A percentile compares a stretch with the other conserved stretches of the same genome.
These are phyloP conservation scores for Stachybotrys elegans DNA, from an alignment of 2,329 filamentous ascomycete genomes.

Conservation along the genomic window DNA sequence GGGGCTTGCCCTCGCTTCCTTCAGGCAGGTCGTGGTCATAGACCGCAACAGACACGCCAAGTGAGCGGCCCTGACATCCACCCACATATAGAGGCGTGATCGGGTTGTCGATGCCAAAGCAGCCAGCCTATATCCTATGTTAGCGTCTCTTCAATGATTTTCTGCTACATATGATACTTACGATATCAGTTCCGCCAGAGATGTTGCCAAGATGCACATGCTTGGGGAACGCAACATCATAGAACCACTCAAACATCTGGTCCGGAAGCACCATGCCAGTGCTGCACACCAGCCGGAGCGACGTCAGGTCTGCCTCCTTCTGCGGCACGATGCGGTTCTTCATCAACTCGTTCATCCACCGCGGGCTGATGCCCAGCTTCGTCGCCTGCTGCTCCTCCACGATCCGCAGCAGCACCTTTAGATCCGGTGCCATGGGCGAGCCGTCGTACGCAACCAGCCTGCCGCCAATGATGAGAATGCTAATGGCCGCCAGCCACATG, in stretches of 20 bases:
- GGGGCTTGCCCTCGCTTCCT: constrained; percentile 33
- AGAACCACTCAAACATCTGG: constrained; percentile 72
- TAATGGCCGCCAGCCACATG: constrained; percentile 69
- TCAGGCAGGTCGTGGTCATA: constrained; percentile 59
- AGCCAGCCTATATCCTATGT: constrained; percentile 41
- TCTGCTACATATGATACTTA: constrained; percentile 25
- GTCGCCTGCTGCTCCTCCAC: constrained; percentile 62
- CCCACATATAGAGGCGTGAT: constrained; percentile 61
- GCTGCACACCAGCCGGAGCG: constrained; percentile 56
- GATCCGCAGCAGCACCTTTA: constrained; percentile 57
- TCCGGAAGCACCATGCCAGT: constrained; percentile 82
- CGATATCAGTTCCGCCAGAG: constrained; percentile 73
- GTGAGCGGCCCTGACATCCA: constrained; percentile 43
- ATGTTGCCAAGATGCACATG: constrained; percentile 67
- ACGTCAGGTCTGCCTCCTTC: constrained; percentile 56
- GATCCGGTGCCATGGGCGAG: constrained; percentile 69
- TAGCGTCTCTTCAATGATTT: neutral
- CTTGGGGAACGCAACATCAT: constrained; percentile 65
- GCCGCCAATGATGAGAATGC: constrained; percentile 54
- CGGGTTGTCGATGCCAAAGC: constrained; percentile 62
- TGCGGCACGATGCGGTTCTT: constrained; percentile 59
- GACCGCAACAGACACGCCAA: constrained; percentile 47
- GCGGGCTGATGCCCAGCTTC: constrained; percentile 68
- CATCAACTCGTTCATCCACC: constrained; percentile 70
- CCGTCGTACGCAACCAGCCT: constrained; percentile 74